phyloP scores from a whole-genome alignment of 2,329 filamentous ascomycete species.

The Talaromyces pinophilus region DNA sequence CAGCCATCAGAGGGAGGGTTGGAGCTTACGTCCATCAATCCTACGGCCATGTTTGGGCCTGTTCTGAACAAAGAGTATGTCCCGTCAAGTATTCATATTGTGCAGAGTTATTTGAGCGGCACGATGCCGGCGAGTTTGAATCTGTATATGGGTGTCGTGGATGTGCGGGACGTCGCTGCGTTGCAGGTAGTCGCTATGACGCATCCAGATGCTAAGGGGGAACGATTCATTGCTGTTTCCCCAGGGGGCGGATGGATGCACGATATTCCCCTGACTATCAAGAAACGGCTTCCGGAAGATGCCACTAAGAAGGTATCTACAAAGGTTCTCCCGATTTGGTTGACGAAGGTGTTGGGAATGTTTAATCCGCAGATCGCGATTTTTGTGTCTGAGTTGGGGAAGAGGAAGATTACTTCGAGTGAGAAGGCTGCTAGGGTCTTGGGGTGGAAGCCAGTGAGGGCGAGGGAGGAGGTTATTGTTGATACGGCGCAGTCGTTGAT shows the following conservation, averaged over 20 bases:
- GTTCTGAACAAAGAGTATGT: neutral
- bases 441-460: neutral
- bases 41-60: slow-evolving; percentile 9
- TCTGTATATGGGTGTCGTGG: slow-evolving; percentile 10
- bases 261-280: neutral
- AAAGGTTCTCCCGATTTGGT: neutral
- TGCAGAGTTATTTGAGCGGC: neutral
- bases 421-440: neutral
- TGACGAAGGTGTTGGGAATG: neutral
- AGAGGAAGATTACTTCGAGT: neutral
- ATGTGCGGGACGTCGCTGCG: slow-evolving; percentile 4
- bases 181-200: slow-evolving; percentile 1
- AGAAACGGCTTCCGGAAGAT: neutral
- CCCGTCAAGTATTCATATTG: slow-evolving; percentile 5
- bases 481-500: neutral
- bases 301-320: neutral
- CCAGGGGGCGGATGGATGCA: neutral
- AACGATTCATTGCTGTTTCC: neutral
- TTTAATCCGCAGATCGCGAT: neutral
- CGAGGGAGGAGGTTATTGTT: neutral
- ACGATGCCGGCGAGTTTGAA: slow-evolving; percentile 13
- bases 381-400: neutral
- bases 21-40: slow-evolving; percentile 5
- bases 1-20: neutral
- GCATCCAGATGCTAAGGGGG: neutral